phyloP scores from a whole-genome alignment of 805 yeast genomes.

The Sugiyamaella valdiviana region DNA sequence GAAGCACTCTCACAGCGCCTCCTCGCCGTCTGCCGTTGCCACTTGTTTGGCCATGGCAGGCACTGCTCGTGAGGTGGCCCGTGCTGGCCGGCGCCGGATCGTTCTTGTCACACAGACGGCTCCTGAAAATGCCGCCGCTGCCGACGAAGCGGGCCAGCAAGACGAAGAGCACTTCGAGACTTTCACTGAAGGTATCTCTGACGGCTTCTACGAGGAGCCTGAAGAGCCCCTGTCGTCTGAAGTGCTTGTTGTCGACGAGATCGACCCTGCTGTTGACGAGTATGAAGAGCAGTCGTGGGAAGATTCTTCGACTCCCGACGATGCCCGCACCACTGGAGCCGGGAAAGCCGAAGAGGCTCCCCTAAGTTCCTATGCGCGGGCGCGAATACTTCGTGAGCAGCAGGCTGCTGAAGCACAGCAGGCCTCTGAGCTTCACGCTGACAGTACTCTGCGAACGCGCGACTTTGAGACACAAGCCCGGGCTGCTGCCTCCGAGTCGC shows the following conservation, averaged over 20 bases:
- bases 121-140: too few relatives aligned
- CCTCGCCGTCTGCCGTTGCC: constrained; percentile 2
- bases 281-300: too few relatives aligned
- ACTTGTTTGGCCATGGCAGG: constrained; percentile 6
- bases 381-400: background rate
- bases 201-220: too few relatives aligned
- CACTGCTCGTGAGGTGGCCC: constrained; percentile 8
- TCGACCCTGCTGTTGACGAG: too few relatives aligned
- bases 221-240: too few relatives aligned
- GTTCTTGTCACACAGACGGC: background rate
- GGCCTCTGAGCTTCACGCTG: background rate
- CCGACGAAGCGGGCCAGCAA: too few relatives aligned
- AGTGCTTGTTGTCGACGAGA: too few relatives aligned
- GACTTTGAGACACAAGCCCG: background rate
- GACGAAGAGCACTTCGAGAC: too few relatives aligned
- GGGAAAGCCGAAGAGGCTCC: background rate
- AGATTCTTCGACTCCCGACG: background rate
- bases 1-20: constrained; percentile 1
- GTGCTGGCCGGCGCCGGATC: background rate
- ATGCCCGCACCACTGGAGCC: background rate
- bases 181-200: too few relatives aligned
- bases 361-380: background rate
- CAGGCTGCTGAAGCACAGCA: too few relatives aligned
- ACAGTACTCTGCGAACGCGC: background rate
- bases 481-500: background rate